Evolutionary conservation across 306 rosid species (phyloP).

Genomic region (Abrus pulchellus): DNA sequence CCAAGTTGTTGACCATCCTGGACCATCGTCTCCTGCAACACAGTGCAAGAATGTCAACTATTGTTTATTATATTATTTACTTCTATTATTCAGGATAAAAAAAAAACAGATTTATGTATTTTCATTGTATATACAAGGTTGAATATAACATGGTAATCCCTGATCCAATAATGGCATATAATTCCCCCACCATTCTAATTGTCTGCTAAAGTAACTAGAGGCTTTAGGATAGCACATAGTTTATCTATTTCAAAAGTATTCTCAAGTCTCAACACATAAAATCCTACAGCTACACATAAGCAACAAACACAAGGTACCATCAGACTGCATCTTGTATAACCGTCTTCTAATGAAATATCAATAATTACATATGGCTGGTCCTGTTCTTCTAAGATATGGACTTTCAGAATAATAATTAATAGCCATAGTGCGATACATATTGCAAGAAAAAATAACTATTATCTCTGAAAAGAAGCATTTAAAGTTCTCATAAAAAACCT

Average conservation of each 20-base stretch:
- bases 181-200: neutral
- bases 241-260: neutral
- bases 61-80: slow-evolving; percentile 10
- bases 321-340: neutral
- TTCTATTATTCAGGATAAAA: slow-evolving; percentile 19
- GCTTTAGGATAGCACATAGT: neutral
- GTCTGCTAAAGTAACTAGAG: slow-evolving; percentile 20
- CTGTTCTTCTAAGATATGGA: neutral
- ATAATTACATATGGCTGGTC: slow-evolving; percentile 1
- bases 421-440: neutral
- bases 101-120: neutral
- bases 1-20: slow-evolving; percentile 99
- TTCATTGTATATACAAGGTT: slow-evolving; percentile 1
- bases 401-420: slow-evolving; percentile 22
- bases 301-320: neutral
- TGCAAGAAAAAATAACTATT: slow-evolving; percentile 28
- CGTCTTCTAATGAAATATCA: slow-evolving; percentile 29
- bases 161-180: neutral
- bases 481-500: slow-evolving; percentile 65
- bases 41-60: slow-evolving; percentile 40
- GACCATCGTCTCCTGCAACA: slow-evolving; percentile 91
- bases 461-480: slow-evolving; percentile 13
- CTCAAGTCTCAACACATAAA: neutral
- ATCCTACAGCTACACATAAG: slow-evolving; percentile 14
- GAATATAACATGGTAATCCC: slow-evolving; percentile 24